These are phyloP conservation scores for Claviceps citrina DNA, from an alignment of 2,329 filamentous ascomycete genomes.

Conservation along the genomic window DNA sequence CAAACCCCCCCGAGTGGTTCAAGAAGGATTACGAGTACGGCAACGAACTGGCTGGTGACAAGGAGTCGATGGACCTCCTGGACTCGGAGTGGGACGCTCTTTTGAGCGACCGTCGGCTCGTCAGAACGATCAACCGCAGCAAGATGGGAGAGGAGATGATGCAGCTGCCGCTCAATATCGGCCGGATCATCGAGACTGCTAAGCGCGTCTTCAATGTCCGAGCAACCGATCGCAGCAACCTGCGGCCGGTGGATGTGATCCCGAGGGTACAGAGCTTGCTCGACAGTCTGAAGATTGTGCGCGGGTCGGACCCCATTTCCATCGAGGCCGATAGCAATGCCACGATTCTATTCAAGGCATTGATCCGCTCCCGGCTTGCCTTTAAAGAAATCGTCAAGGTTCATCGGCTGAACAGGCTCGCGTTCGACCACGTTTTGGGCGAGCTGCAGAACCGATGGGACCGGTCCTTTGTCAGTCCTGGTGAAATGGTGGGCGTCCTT, in stretches of 20 bases:
- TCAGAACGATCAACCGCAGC: constrained; percentile 51
- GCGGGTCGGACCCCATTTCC: constrained; percentile 69
- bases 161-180: constrained; percentile 83
- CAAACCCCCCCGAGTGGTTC: constrained; percentile 44
- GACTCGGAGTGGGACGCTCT: constrained; percentile 81
- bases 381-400: constrained; percentile 85
- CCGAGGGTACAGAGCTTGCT: constrained; percentile 62
- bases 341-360: constrained; percentile 81
- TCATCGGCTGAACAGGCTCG: constrained; percentile 75
- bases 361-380: constrained; percentile 73
- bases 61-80: constrained; percentile 71
- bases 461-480: constrained; percentile 71
- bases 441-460: constrained; percentile 82
- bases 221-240: constrained; percentile 68
- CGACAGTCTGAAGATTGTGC: constrained; percentile 67
- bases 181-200: constrained; percentile 79
- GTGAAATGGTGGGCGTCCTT: constrained; percentile 97
- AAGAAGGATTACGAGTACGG: constrained; percentile 52
- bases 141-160: constrained; percentile 70
- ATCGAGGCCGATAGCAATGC: constrained; percentile 75
- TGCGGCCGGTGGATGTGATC: constrained; percentile 78
- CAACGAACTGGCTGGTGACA: constrained; percentile 71
- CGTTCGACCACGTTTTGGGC: constrained; percentile 82
- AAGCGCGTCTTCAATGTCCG: constrained; percentile 85
- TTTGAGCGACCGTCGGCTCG: constrained; percentile 53